phyloP scores from a whole-genome alignment of 164 flowering plant genomes.

The Vitis amurensis region DNA sequence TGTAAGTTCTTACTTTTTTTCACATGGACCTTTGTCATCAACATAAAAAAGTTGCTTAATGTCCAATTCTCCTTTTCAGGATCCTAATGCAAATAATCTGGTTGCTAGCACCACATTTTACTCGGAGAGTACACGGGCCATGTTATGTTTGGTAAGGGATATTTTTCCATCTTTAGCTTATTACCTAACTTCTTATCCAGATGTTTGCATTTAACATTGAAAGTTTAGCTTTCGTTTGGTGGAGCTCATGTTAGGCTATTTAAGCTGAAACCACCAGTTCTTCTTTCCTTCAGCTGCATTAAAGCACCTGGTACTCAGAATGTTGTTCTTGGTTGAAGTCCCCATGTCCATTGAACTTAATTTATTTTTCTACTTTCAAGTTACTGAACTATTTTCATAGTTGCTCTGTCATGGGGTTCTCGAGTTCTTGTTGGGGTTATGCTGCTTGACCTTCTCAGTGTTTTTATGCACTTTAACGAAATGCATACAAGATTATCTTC shows the following conservation, averaged over 20 bases:
- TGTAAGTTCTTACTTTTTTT: slow-evolving; percentile 46
- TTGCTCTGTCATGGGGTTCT: too few species aligned
- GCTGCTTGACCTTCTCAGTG: neutral
- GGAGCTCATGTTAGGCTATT: neutral
- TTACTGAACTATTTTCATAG: too few species aligned
- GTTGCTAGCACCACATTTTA: slow-evolving; percentile 91
- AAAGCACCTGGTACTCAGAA: too few species aligned
- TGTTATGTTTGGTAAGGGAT: slow-evolving; percentile 89
- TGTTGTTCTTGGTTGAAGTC: too few species aligned
- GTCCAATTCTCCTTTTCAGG: slow-evolving; percentile 50
- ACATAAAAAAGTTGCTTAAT: neutral
- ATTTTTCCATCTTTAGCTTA: neutral
- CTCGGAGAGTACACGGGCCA: slow-evolving; percentile 82
- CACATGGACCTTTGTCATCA: neutral
- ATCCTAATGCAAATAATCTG: slow-evolving; percentile 95
- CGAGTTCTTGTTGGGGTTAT: neutral
- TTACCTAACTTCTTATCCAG: neutral
- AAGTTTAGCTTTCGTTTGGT: neutral
- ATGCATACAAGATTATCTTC: too few species aligned
- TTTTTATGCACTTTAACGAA: too few species aligned
- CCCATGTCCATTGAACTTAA: too few species aligned
- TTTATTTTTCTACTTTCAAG: too few species aligned
- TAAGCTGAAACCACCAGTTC: neutral
- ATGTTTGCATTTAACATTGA: neutral
- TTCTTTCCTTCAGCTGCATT: too few species aligned